These are phyloP conservation scores for Monosporascus sp. DNA, from an alignment of 2,329 filamentous ascomycete species.

Conservation along the genomic window DNA sequence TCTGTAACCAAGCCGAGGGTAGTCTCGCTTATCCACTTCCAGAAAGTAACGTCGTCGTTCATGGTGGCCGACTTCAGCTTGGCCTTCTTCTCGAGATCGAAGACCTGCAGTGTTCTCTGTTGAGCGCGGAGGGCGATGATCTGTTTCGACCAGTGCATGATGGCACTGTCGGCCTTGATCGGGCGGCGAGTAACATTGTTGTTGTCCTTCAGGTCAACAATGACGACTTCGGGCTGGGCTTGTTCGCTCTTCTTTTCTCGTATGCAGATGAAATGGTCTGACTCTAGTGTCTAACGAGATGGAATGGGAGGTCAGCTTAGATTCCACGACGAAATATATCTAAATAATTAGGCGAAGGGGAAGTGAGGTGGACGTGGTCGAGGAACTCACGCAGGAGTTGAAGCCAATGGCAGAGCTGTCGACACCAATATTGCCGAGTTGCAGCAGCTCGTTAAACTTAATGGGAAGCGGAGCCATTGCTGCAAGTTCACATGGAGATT, in stretches of 20 bases:
- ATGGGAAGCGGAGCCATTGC: slow-evolving; percentile 72
- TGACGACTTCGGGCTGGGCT: slow-evolving; percentile 88
- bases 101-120: slow-evolving; percentile 92
- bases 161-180: slow-evolving; percentile 98
- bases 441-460: slow-evolving; percentile 87
- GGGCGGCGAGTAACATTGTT: slow-evolving; percentile 92
- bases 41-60: slow-evolving; percentile 96
- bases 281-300: slow-evolving; percentile 81
- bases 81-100: slow-evolving; percentile 86
- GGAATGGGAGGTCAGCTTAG: slow-evolving; percentile 15
- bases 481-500: slow-evolving; percentile 24
- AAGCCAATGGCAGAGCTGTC: slow-evolving; percentile 64
- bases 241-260: slow-evolving; percentile 87
- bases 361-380: neutral
- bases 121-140: slow-evolving; percentile 97
- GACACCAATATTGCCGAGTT: slow-evolving; percentile 49
- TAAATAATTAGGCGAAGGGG: no score
- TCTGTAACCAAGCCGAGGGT: slow-evolving; percentile 89
- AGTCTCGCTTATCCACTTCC: slow-evolving; percentile 96
- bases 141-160: slow-evolving; percentile 97
- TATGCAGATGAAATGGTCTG: slow-evolving; percentile 92
- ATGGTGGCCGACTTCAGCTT: slow-evolving; percentile 97
- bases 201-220: slow-evolving; percentile 94
- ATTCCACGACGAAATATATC: neutral
- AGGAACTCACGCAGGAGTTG: slow-evolving; percentile 71